Percentiles rank a stretch among this genome's conserved stretches.
Conservation (phyloP, 441 rosid species). For the Daphne laureola region DNA sequence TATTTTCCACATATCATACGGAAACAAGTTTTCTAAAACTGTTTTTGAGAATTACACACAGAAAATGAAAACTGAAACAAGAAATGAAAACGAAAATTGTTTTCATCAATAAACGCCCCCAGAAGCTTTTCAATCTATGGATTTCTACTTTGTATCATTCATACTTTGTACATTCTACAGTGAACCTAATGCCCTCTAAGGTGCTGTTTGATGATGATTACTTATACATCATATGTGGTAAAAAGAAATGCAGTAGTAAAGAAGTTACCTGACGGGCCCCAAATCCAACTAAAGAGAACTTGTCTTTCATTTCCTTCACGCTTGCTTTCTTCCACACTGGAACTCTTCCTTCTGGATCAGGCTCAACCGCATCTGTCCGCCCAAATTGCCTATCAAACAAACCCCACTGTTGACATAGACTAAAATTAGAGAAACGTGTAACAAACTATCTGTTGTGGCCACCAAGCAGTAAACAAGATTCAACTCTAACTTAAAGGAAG, state of each 20-base stretch:
- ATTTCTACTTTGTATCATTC: too few species aligned
- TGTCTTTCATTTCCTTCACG: constrained; percentile 85
- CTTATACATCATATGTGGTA: too few species aligned
- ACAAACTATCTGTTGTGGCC: background rate
- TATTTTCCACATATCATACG: too few species aligned
- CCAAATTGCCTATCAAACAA: constrained; percentile 83
- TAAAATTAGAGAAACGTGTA: background rate
- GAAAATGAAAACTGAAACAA: too few species aligned
- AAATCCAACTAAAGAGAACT: constrained; percentile 64
- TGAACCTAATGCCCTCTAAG: too few species aligned
- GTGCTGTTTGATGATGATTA: too few species aligned
- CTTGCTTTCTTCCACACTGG: constrained; percentile 73
- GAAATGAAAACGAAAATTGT: too few species aligned
- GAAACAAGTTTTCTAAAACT: too few species aligned
- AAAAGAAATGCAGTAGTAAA: background rate
- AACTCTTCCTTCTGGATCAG: constrained; percentile 83
- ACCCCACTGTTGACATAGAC: constrained; percentile 54
- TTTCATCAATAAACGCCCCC: too few species aligned
- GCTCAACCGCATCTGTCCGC: constrained; percentile 52
- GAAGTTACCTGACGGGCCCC: constrained; percentile 87
- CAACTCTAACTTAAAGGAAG: background rate
- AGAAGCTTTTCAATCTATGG: too few species aligned
- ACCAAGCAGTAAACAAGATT: background rate
- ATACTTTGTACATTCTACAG: too few species aligned
- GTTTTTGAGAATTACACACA: too few species aligned